phyloP scores from a whole-genome alignment of 306 rosid species.

The Urtica urens region DNA sequence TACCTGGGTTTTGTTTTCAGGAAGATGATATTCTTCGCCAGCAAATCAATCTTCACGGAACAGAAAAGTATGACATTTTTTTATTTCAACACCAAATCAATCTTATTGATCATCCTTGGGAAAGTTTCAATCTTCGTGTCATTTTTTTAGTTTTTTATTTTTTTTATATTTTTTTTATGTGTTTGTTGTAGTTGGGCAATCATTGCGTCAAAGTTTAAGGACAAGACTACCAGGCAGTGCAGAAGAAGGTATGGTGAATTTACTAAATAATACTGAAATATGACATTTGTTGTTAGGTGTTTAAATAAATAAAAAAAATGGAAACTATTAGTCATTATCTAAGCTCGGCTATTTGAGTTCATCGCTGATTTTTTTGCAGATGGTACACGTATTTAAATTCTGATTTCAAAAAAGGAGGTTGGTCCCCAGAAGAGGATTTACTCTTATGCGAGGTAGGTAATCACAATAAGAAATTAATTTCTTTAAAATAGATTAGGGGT shows the following conservation, averaged over 20 bases:
- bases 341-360: constrained; percentile 15
- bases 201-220: constrained; percentile 94
- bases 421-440: constrained; percentile 96
- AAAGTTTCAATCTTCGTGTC: not conserved
- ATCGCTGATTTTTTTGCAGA: constrained; percentile 34
- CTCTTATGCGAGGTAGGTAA: constrained; percentile 83
- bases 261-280: constrained; percentile 2
- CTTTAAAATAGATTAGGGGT: no score
- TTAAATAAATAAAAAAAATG: no score
- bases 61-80: constrained; percentile 58
- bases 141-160: constrained; percentile 6
- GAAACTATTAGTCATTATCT: no score
- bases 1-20: constrained; percentile 46
- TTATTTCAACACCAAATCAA: constrained; percentile 1
- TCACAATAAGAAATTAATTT: no score
- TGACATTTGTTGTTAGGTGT: constrained; percentile 9
- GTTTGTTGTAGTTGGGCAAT: constrained; percentile 93
- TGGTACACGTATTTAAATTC: constrained; percentile 99
- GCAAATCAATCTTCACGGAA: constrained; percentile 74
- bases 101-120: not conserved
- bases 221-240: constrained; percentile 97
- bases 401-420: constrained; percentile 98
- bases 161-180: not conserved
- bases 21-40: constrained; percentile 91
- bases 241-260: constrained; percentile 69